Base-by-base conservation (phyloP, 2,329 filamentous ascomycete species). In the Penicillium aurantiogriseum region DNA sequence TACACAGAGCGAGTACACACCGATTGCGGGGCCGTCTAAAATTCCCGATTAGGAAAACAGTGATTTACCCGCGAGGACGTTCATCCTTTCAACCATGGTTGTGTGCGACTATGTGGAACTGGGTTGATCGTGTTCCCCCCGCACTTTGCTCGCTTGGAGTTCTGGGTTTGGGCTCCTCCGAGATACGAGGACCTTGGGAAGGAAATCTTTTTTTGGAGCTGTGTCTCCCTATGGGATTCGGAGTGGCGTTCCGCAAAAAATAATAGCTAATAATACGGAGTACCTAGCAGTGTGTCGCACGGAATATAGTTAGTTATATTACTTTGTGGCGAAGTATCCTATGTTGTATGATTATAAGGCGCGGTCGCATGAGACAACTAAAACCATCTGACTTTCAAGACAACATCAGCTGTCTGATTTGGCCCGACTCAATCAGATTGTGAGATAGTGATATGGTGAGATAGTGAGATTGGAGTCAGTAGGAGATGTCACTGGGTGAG, bases 111-210 rank as follows among this genome's bases (percentile, higher is more conserved):
- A 31, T 52, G 47, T 38, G 49, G 23, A 54, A 53, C 47, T 50
- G 43, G 27, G 46, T 33, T 58, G 52, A 47, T 44, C 36, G 47
- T n/a, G n/a, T 40, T 51, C 17, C 42, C 35, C 58, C 59, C 59
- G 59, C 59, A 61, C 40, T 61, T 58, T 53, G 13, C 38, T 48
- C 52, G 51, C 43, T 54, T 54, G 36, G 19, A 35, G 15, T 36
- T 44, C 6, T 51, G 25, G 19, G 21, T 39, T 33, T 29, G 17
- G 11, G 15, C n/a, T 35, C 8, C n/a, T 35, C 8, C 19, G 39
- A 56, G 40, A 56, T 40, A 56, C 15, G 45, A 39, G 52, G 39
- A 51, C 53, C 39, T 51, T 44, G 39, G n/a, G 11, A 36, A 2
- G 19, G 2, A n/a, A 13, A 17, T 19, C 39, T 38, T 29, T 50